phyloP scores from a whole-genome alignment of 169 alveolate species.

The Plasmodium relictum region DNA sequence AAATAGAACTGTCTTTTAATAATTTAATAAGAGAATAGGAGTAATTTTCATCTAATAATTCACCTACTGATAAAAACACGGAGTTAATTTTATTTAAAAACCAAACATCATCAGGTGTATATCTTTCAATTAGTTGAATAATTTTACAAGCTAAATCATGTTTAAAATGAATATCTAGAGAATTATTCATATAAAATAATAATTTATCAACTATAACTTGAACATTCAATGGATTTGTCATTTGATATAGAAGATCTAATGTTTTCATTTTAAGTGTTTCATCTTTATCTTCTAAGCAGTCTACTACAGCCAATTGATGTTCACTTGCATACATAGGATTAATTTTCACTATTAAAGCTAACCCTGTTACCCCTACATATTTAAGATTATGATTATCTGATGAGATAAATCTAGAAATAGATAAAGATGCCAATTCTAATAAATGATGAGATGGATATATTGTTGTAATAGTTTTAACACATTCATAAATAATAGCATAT shows the following conservation, averaged over 20 bases:
- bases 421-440: slow-evolving; percentile 90
- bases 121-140: slow-evolving; percentile 66
- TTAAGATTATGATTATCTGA: slow-evolving; percentile 93
- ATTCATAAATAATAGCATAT: slow-evolving; percentile 94
- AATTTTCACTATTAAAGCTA: slow-evolving; percentile 90
- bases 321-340: slow-evolving; percentile 92
- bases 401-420: slow-evolving; percentile 87
- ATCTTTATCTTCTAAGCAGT: slow-evolving; percentile 95
- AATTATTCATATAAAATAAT: slow-evolving; percentile 78
- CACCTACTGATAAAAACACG: slow-evolving; percentile 66
- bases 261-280: slow-evolving; percentile 94
- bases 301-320: slow-evolving; percentile 93
- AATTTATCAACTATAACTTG: slow-evolving; percentile 93
- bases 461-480: slow-evolving; percentile 93
- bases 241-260: slow-evolving; percentile 92
- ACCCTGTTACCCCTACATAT: slow-evolving; percentile 94
- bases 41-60: slow-evolving; percentile 69
- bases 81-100: slow-evolving; percentile 67
- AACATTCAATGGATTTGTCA: slow-evolving; percentile 95
- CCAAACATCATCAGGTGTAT: slow-evolving; percentile 75
- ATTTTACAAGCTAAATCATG: slow-evolving; percentile 75
- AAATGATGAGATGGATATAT: slow-evolving; percentile 91
- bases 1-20: slow-evolving; percentile 55
- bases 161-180: slow-evolving; percentile 69
- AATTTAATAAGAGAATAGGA: slow-evolving; percentile 65